Evolutionary conservation across 495 filamentous ascomycete genomes (phyloP), one percentile per base, ranked within the genome.

Genomic region (Poronia punctata): DNA sequence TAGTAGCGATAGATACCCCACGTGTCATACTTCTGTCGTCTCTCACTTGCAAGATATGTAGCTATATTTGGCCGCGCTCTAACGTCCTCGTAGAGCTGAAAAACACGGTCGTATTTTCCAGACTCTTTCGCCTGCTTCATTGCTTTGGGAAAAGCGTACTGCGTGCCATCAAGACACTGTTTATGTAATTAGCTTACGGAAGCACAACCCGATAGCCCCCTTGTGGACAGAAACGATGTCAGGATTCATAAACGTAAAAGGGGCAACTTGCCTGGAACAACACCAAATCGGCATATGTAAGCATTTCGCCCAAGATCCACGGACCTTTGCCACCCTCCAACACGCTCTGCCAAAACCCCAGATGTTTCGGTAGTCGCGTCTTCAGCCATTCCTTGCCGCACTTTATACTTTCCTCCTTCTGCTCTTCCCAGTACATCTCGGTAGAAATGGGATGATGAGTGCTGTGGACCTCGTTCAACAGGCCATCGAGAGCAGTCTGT

Each of bases 81-180:
- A 26, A 84, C 68, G 12, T 56, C 65, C 17, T 71, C 65, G 54
- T 77, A 76, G 36, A 78, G 66, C 17, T 47, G 64, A 56, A 80
- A 78, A 16, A 83, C 59, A 26, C 54, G 43, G 10, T 60, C 52
- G 43, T 67, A 75, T 46, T 75, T 66, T 29, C 72, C 69, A 7
- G 67, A 61, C 27, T 64, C 49, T 54, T 61, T 59, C 26, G 67
- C 35, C 53, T 62, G 59, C 17, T 17, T 41, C 59, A 78, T 56
- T 38, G 77, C 76, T 48, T 75, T 79, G 18, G 79, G 80, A 43
- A 84, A 84, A 43, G 76, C 73, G 62, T 68, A 82, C 22, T 57
- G 61, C n/a, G 71, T 48, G 10, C 76, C 70, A 53, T 72, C 69
- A 23, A 71, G 36, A 27, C 65, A 67, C 60, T 70, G 18, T 20